A percentile compares a stretch with the other conserved stretches of the same genome.
Evolutionary conservation across 257 asterid genomes (phyloP).

Genomic region (Lithospermum erythrorhizon): DNA sequence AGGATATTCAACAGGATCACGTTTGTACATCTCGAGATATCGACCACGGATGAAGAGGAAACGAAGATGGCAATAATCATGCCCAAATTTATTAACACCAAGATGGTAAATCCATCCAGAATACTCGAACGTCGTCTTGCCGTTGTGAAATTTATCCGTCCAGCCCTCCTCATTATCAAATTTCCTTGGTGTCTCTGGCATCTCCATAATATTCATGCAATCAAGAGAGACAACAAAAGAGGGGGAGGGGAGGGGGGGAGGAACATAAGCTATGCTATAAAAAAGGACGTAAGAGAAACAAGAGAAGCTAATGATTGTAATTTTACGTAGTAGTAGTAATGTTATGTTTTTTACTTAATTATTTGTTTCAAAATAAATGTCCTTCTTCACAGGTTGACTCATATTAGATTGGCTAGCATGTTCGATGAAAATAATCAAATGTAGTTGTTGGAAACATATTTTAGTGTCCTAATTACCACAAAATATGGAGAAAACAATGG

Average conservation of each 20-base stretch:
- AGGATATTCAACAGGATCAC: slow-evolving; percentile 61
- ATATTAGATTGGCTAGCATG: no score
- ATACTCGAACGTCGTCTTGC: slow-evolving; percentile 24
- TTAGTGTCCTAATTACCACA: neutral
- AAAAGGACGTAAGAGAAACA: neutral
- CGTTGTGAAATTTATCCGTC: no score
- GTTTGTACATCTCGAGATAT: slow-evolving; percentile 62
- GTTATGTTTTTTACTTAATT: neutral
- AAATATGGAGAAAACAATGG: neutral
- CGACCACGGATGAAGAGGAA: slow-evolving; percentile 53
- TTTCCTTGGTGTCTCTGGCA: neutral
- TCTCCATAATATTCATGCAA: neutral
- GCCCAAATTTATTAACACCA: slow-evolving; percentile 71
- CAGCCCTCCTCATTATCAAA: neutral
- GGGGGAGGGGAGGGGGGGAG: neutral
- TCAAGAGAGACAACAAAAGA: no score
- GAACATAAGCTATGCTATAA: no score
- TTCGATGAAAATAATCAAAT: no score
- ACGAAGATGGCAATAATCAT: slow-evolving; percentile 59
- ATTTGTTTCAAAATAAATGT: neutral
- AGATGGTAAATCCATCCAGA: slow-evolving; percentile 78
- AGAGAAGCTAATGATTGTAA: neutral
- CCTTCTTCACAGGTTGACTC: neutral
- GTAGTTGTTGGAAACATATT: no score
- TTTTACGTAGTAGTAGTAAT: neutral